These are phyloP conservation scores for Basidioascus undulatus DNA, from an alignment of 768 basidiomycete genomes.

Conservation along the genomic window DNA sequence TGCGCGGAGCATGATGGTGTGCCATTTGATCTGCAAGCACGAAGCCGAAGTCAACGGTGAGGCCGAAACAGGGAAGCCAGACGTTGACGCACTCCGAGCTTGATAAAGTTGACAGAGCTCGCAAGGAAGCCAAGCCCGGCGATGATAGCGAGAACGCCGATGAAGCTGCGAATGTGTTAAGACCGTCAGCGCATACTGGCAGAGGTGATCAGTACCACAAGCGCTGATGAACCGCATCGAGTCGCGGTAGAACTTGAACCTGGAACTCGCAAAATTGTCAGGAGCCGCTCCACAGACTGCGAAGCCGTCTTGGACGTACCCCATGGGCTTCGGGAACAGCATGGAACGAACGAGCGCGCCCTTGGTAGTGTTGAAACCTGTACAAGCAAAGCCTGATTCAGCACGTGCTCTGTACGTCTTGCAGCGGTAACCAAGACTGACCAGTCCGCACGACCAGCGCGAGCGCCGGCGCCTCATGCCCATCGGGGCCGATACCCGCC, in stretches of 20 bases:
- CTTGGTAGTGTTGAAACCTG: slow-evolving; percentile 82
- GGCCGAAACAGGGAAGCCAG: slow-evolving; percentile 2
- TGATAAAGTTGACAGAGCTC: slow-evolving; percentile 74
- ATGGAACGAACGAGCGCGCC: slow-evolving; percentile 87
- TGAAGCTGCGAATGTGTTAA: no score
- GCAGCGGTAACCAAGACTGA: slow-evolving; percentile 16
- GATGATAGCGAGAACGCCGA: slow-evolving; percentile 70
- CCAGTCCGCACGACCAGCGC: slow-evolving; percentile 73
- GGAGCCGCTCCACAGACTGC: no score
- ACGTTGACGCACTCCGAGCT: slow-evolving; percentile 43
- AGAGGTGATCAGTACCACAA: background rate
- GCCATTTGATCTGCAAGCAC: slow-evolving; percentile 45
- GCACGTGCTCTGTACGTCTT: background rate
- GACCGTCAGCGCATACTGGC: slow-evolving; percentile 21
- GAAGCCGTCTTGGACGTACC: no score
- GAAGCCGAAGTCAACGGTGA: background rate
- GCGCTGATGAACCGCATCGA: slow-evolving; percentile 32
- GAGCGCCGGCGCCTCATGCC: slow-evolving; percentile 31
- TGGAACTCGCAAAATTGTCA: no score
- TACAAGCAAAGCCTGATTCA: slow-evolving; percentile 11
- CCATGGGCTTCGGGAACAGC: slow-evolving; percentile 95
- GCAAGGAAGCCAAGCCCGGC: slow-evolving; percentile 75
- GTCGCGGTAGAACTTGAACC: slow-evolving; percentile 90
- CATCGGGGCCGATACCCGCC: slow-evolving; percentile 10
- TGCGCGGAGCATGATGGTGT: slow-evolving; percentile 72